These are phyloP conservation scores for Ceratobasidium sp. DNA, from an alignment of 1,284 basidiomycete species.

Conservation along the genomic window DNA sequence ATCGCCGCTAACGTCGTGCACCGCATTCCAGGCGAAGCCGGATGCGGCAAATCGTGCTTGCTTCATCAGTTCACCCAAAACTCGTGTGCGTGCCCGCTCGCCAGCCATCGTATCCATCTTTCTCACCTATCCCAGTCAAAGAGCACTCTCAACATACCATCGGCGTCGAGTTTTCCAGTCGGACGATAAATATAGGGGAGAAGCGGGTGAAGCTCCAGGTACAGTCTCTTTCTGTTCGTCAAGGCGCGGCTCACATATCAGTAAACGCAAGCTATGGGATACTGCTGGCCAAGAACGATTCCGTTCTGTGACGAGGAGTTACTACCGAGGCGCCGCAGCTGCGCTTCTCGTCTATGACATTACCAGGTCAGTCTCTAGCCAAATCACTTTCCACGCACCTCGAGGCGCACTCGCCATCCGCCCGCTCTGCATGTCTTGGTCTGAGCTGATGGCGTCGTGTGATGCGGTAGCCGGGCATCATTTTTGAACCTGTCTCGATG, in stretches of 20 bases:
- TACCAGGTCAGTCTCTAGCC: constrained; percentile 72
- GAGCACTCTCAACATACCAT: constrained; percentile 98
- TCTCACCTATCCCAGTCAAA: constrained; percentile 72
- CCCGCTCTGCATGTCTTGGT: neutral
- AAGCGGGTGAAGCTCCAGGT: constrained; percentile 95
- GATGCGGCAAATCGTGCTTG: constrained; percentile 95
- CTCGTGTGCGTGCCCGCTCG: constrained; percentile 71
- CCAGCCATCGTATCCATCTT: neutral
- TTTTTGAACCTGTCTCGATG: constrained; percentile 86
- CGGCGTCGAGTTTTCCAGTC: constrained; percentile 93
- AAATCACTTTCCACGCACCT: constrained; percentile 28
- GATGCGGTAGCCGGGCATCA: constrained; percentile 54
- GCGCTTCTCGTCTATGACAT: constrained; percentile 96
- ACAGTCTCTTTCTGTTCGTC: constrained; percentile 50
- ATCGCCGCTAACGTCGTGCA: neutral
- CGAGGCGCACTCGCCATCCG: constrained; percentile 4
- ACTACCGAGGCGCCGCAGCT: constrained; percentile 96
- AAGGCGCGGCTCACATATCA: constrained; percentile 31
- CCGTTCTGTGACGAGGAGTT: constrained; percentile 95
- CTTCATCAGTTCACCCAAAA: constrained; percentile 97
- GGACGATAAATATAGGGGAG: constrained; percentile 89
- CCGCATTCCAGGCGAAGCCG: constrained; percentile 80
- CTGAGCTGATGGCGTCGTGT: neutral
- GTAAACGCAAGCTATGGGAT: constrained; percentile 81
- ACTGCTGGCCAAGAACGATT: constrained; percentile 98